Evolutionary conservation across 768 basidiomycete genomes (phyloP).

Genomic region (Boletellus sp.): DNA sequence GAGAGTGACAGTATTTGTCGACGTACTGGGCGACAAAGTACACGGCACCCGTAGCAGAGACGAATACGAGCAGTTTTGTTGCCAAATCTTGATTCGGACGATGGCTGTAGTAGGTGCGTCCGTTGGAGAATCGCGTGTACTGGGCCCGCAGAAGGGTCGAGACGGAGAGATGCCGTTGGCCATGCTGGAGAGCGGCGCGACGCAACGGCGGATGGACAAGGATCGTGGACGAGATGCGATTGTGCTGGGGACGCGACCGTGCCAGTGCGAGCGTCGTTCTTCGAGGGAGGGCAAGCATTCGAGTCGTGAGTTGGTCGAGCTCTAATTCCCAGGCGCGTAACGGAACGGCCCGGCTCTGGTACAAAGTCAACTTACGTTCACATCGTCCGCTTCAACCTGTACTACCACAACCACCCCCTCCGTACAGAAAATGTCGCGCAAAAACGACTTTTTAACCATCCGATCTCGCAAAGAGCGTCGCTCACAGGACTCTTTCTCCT

Average conservation of each 20-base stretch:
- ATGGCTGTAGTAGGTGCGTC: slow-evolving; percentile 1
- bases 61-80: slow-evolving; percentile 14
- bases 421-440: slow-evolving; percentile 16
- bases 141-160: slow-evolving; percentile 19
- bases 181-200: not conserved
- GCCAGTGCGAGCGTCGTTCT: slow-evolving; percentile 1
- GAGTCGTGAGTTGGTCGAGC: not conserved
- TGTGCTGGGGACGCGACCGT: not conserved
- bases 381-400: slow-evolving; percentile 21
- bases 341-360: slow-evolving; percentile 16
- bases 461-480: slow-evolving; percentile 4
- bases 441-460: slow-evolving; percentile 7
- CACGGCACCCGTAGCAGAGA: slow-evolving; percentile 19
- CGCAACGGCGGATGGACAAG: not conserved
- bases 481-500: not conserved
- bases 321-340: slow-evolving; percentile 14
- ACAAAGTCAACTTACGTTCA: slow-evolving; percentile 28
- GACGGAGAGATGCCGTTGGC: slow-evolving; percentile 19
- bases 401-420: slow-evolving; percentile 14
- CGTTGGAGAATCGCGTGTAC: slow-evolving; percentile 27
- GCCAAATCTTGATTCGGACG: slow-evolving; percentile 9
- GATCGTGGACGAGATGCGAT: not conserved
- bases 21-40: slow-evolving; percentile 32
- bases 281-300: slow-evolving; percentile 10
- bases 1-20: not conserved